Percentiles rank a stretch among this genome's conserved stretches.
These are phyloP conservation scores for Tuber brumale DNA, from an alignment of 495 filamentous ascomycete genomes.

Conservation along the genomic window DNA sequence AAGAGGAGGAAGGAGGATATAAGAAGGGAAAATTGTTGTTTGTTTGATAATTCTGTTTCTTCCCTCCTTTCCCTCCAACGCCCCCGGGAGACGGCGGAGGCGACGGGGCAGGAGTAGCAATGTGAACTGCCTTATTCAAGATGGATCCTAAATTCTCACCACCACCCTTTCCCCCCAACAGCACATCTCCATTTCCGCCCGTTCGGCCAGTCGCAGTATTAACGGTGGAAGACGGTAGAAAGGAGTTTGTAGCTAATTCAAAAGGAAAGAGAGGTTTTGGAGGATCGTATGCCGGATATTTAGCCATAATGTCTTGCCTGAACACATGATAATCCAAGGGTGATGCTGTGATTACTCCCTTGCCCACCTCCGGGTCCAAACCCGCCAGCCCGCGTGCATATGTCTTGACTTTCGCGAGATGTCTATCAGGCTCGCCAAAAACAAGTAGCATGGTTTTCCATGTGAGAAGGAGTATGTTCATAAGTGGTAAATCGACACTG, in stretches of 20 bases:
- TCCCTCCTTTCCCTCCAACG: slow-evolving; percentile 83
- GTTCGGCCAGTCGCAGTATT: slow-evolving; percentile 24
- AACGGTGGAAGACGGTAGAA: slow-evolving; percentile 65
- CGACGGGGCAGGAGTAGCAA: slow-evolving; percentile 94
- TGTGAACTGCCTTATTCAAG: slow-evolving; percentile 91
- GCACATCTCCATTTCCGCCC: slow-evolving; percentile 33
- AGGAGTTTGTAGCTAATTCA: slow-evolving; percentile 81
- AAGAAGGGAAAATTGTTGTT: slow-evolving; percentile 98
- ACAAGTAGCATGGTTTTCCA: slow-evolving; percentile 87
- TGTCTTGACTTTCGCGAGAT: slow-evolving; percentile 67
- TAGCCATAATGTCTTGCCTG: slow-evolving; percentile 95
- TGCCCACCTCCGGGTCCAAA: slow-evolving; percentile 44
- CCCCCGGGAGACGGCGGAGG: slow-evolving; percentile 86
- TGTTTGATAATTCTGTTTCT: slow-evolving; percentile 99
- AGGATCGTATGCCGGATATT: slow-evolving; percentile 93
- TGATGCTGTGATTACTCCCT: slow-evolving; percentile 72
- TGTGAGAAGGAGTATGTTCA: slow-evolving; percentile 63
- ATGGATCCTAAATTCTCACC: slow-evolving; percentile 58
- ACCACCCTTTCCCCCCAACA: slow-evolving; percentile 32
- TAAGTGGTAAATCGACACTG: slow-evolving; percentile 31
- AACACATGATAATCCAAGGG: slow-evolving; percentile 95
- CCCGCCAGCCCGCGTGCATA: slow-evolving; percentile 50
- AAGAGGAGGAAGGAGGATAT: slow-evolving; percentile 61
- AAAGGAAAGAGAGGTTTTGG: slow-evolving; percentile 76
- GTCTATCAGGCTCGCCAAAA: slow-evolving; percentile 63